These are phyloP conservation scores for Mycena albidolilacea DNA, from an alignment of 768 basidiomycete genomes.

Conservation along the genomic window DNA sequence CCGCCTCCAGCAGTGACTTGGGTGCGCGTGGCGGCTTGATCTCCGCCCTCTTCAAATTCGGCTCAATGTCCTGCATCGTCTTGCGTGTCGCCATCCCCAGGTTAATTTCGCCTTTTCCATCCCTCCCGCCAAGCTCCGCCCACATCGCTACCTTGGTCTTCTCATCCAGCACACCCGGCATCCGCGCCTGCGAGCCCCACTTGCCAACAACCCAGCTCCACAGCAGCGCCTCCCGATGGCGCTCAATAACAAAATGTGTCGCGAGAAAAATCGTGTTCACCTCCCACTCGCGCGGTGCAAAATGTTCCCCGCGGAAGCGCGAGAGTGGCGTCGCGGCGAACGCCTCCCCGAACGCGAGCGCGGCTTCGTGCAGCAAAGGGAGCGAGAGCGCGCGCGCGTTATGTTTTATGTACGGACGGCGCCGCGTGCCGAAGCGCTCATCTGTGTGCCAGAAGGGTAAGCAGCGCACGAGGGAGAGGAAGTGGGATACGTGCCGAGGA, in stretches of 20 bases:
- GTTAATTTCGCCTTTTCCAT: constrained; percentile 5
- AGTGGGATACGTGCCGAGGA: constrained; percentile 46
- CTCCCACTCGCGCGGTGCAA: constrained; percentile 47
- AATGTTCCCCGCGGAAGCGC: constrained; percentile 49
- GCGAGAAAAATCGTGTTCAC: constrained; percentile 51
- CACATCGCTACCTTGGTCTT: constrained; percentile 46
- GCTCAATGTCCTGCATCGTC: constrained; percentile 34
- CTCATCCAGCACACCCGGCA: neutral
- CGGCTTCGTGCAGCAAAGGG: constrained; percentile 52
- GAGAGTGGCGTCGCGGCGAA: constrained; percentile 48
- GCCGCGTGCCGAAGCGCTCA: constrained; percentile 54
- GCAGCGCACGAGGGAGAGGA: too few species aligned
- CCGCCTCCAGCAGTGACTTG: neutral
- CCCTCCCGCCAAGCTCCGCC: constrained; percentile 48
- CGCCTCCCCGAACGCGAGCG: constrained; percentile 46
- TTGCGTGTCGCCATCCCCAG: constrained; percentile 10
- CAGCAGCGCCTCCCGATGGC: constrained; percentile 53
- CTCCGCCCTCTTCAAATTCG: constrained; percentile 29
- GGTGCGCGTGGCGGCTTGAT: constrained; percentile 15
- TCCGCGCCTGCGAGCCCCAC: constrained; percentile 38
- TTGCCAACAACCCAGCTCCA: constrained; percentile 55
- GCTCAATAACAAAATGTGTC: constrained; percentile 51
- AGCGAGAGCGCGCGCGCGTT: constrained; percentile 53
- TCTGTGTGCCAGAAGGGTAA: constrained; percentile 13
- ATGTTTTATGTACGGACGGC: constrained; percentile 57